These are phyloP conservation scores for Panicum hallii DNA, from an alignment of 202 grass and related monocot genomes.

Conservation along the genomic window DNA sequence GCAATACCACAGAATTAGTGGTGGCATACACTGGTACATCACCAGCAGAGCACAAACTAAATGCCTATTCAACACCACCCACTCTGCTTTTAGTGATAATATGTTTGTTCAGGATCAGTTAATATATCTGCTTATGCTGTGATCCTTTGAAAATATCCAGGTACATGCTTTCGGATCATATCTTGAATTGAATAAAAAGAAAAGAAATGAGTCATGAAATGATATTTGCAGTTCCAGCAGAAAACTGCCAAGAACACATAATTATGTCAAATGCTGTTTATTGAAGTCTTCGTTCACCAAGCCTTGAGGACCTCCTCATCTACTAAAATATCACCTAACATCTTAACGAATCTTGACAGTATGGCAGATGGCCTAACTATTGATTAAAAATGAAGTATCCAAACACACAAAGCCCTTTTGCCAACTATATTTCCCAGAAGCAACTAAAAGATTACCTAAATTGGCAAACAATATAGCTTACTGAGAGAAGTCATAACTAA, in stretches of 20 bases:
- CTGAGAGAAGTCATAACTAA: background rate
- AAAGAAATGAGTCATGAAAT: background rate
- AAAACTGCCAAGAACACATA: conserved; percentile 6
- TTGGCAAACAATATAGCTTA: background rate
- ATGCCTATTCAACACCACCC: background rate
- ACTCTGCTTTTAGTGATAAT: background rate
- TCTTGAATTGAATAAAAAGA: background rate
- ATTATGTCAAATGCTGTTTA: background rate
- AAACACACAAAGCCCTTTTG: background rate
- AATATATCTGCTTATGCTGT: background rate
- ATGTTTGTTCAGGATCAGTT: background rate
- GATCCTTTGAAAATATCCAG: background rate
- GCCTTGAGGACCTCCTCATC: background rate
- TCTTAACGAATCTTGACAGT: background rate
- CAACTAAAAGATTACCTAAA: conserved; percentile 9
- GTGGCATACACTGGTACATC: background rate
- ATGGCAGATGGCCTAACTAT: background rate
- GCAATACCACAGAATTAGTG: background rate
- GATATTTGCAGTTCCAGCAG: background rate
- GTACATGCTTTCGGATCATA: conserved; percentile 21
- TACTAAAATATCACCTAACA: conserved; percentile 3
- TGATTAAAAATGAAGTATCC: background rate
- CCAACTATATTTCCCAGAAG: background rate
- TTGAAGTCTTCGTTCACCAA: background rate
- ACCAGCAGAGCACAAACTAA: background rate